A percentile compares a stretch with the other conserved stretches of the same genome.
These are phyloP conservation scores for Rheum nobile DNA, from an alignment of 148 eudicot genomes.

Conservation along the genomic window DNA sequence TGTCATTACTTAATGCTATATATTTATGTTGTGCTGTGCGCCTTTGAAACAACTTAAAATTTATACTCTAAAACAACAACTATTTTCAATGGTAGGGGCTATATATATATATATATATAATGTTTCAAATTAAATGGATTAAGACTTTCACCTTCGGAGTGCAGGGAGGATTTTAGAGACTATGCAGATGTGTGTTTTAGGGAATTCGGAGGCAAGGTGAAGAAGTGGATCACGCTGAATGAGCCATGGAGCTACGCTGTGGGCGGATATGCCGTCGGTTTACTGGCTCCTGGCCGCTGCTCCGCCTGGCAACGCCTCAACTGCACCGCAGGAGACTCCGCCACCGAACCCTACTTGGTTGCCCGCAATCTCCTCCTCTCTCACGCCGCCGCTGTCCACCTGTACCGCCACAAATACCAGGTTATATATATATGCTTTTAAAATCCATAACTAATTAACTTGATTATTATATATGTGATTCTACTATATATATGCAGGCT, in stretches of 20 bases:
- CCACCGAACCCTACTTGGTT: conserved; percentile 29
- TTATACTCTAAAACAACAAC: too few species aligned
- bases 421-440: conserved; percentile 3
- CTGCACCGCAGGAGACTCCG: conserved; percentile 30
- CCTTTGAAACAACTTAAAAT: too few species aligned
- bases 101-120: too few species aligned
- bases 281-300: conserved; percentile 22
- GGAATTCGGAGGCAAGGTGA: conserved; percentile 30
- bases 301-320: conserved; percentile 22
- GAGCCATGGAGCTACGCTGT: conserved; percentile 17
- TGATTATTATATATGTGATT: too few species aligned
- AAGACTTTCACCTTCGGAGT: not conserved
- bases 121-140: not conserved
- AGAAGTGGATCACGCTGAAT: conserved; percentile 28
- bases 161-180: conserved; percentile 30
- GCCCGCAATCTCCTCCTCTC: conserved; percentile 23
- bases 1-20: too few species aligned
- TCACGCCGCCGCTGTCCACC: conserved; percentile 20
- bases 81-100: too few species aligned
- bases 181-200: conserved; percentile 29
- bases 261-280: conserved; percentile 20
- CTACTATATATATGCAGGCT: conserved; percentile 11
- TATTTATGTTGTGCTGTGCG: too few species aligned
- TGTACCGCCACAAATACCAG: conserved; percentile 28
- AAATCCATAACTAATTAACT: too few species aligned